Evolutionary conservation across 2,329 filamentous ascomycete genomes (phyloP).

Genomic region (Trichoderma cornu-damae): DNA sequence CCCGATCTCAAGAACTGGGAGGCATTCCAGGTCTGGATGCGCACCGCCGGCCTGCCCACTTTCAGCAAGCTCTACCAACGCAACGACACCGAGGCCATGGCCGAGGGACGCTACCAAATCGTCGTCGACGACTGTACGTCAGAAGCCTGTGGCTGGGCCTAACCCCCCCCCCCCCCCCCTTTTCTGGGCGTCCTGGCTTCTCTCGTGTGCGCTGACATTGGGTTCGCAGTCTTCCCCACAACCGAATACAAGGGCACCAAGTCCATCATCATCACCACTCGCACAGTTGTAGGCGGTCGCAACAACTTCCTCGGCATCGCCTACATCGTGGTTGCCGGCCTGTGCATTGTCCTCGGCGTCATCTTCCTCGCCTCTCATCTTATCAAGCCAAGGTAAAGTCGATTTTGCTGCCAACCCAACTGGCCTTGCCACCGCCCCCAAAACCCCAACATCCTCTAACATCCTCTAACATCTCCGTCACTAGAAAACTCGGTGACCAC

Average conservation of each 20-base stretch:
- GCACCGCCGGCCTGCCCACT: slow-evolving; percentile 84
- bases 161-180: too few species aligned
- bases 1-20: slow-evolving; percentile 72
- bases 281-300: slow-evolving; percentile 88
- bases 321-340: slow-evolving; percentile 87
- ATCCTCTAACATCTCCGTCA: not conserved
- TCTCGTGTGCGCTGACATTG: slow-evolving; percentile 18
- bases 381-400: slow-evolving; percentile 74
- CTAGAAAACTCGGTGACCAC: slow-evolving; percentile 92
- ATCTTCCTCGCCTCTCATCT: slow-evolving; percentile 88
- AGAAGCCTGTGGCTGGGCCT: not conserved
- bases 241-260: slow-evolving; percentile 78
- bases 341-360: slow-evolving; percentile 83
- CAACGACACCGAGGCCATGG: slow-evolving; percentile 68
- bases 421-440: too few species aligned
- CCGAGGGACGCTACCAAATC: slow-evolving; percentile 66
- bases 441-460: not conserved
- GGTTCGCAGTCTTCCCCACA: slow-evolving; percentile 67
- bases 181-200: not conserved
- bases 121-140: slow-evolving; percentile 72
- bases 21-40: slow-evolving; percentile 97
- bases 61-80: slow-evolving; percentile 91
- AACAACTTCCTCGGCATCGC: slow-evolving; percentile 96
- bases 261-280: slow-evolving; percentile 80
- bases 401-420: not conserved